phyloP scores from a whole-genome alignment of 257 asterid species.

The Paulownia fortunei region DNA sequence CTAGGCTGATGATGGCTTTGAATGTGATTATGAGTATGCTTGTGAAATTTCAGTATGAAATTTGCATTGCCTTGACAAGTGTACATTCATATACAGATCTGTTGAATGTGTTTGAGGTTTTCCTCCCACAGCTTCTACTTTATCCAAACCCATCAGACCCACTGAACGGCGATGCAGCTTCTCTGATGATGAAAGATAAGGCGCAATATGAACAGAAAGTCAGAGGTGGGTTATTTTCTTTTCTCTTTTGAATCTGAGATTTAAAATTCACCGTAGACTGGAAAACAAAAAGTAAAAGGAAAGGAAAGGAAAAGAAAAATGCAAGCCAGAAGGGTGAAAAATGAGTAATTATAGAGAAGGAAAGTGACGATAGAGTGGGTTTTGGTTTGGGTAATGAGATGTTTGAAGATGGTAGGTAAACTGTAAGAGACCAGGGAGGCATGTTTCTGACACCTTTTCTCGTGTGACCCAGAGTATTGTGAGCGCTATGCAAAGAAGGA shows the following conservation, averaged over 20 bases:
- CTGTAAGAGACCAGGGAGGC: not conserved
- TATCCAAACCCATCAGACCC: conserved; percentile 95
- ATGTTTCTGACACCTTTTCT: conserved; percentile 9
- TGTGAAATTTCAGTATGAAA: not conserved
- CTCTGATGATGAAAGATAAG: conserved; percentile 88
- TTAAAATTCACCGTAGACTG: not conserved
- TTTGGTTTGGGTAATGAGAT: not conserved
- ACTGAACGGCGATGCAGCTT: conserved; percentile 92
- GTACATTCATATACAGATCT: conserved; percentile 62
- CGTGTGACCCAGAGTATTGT: conserved; percentile 62
- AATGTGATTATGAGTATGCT: not conserved
- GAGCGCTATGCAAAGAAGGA: conserved; percentile 87
- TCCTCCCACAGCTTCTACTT: conserved; percentile 93
- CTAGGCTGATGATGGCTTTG: not conserved
- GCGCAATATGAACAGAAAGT: conserved; percentile 80
- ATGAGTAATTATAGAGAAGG: not conserved
- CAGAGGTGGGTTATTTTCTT: conserved; percentile 55
- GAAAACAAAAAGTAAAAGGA: not conserved
- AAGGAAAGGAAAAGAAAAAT: not conserved
- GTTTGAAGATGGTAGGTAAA: not conserved
- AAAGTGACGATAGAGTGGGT: not conserved
- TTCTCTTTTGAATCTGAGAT: not conserved
- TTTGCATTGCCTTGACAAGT: conserved; percentile 1
- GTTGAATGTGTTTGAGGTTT: conserved; percentile 88
- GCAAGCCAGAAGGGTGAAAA: too few species aligned